Percentiles rank a stretch among this genome's conserved stretches.
Evolutionary conservation across 2,329 filamentous ascomycete species (phyloP).

Genomic region (Cercospora brassicicola): DNA sequence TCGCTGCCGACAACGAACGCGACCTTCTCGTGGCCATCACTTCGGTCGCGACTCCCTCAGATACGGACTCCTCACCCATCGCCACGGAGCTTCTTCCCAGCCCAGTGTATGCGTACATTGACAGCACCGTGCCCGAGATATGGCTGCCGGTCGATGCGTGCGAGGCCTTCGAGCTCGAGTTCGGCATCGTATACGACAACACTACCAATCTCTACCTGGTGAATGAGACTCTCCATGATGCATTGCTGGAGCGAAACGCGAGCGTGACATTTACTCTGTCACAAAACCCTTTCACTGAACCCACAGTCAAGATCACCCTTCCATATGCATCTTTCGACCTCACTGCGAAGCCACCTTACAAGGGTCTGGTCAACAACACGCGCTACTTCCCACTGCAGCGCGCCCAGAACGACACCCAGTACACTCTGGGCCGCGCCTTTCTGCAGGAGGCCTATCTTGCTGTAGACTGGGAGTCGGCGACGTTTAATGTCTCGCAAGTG

Average conservation of each 20-base stretch:
- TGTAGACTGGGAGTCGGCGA: slow-evolving; percentile 51
- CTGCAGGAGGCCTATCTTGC: slow-evolving; percentile 64
- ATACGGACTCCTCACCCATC: slow-evolving; percentile 32
- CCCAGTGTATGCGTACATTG: slow-evolving; percentile 48
- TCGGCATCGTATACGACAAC: slow-evolving; percentile 66
- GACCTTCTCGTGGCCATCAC: slow-evolving; percentile 61
- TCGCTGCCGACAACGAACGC: slow-evolving; percentile 57
- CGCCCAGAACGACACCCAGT: slow-evolving; percentile 54
- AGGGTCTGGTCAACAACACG: slow-evolving; percentile 55
- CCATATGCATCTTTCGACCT: slow-evolving; percentile 55
- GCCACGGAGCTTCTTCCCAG: slow-evolving; percentile 43
- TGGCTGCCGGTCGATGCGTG: slow-evolving; percentile 57
- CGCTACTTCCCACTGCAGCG: slow-evolving; percentile 67
- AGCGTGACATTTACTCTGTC: slow-evolving; percentile 49
- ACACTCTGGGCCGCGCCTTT: slow-evolving; percentile 67
- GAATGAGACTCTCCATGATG: slow-evolving; percentile 57
- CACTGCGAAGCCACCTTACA: slow-evolving; percentile 50
- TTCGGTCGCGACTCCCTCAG: slow-evolving; percentile 40
- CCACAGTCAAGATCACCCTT: slow-evolving; percentile 48
- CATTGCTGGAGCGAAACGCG: slow-evolving; percentile 47
- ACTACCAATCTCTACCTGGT: slow-evolving; percentile 66
- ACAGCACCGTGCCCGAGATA: slow-evolving; percentile 52
- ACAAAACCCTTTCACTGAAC: slow-evolving; percentile 30
- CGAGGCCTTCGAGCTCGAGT: slow-evolving; percentile 61
- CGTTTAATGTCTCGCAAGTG: slow-evolving; percentile 49